phyloP scores from a whole-genome alignment of 1,284 basidiomycete species.

The Tetrapyrgos nigripes region DNA sequence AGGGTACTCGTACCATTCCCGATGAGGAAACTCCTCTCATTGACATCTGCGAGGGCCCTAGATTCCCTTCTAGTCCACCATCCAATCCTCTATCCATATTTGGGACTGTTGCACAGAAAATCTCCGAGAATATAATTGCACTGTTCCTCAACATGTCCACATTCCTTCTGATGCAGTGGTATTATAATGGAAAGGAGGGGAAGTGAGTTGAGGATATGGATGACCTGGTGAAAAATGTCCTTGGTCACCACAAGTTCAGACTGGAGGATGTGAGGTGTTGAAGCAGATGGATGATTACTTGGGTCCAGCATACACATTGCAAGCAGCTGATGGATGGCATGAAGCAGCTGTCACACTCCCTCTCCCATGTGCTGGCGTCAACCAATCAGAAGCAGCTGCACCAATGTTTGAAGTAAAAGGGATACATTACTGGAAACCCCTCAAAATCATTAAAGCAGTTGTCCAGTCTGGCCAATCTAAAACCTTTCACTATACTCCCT shows the following conservation, averaged over 20 bases:
- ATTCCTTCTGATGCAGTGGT: conserved; percentile 12
- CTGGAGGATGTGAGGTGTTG: conserved; percentile 3
- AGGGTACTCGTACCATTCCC: neutral
- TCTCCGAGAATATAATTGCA: neutral
- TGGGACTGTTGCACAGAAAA: neutral
- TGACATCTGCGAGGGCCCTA: conserved; percentile 6
- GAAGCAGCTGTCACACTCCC: neutral
- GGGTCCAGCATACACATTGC: neutral
- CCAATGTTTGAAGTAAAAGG: conserved; percentile 29
- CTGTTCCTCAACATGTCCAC: conserved; percentile 6
- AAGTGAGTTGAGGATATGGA: conserved; percentile 3
- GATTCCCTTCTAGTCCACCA: neutral
- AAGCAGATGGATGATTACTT: conserved; percentile 2
- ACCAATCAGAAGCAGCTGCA: neutral
- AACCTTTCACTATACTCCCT: conserved; percentile 36
- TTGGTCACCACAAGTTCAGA: conserved; percentile 13
- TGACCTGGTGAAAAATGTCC: conserved; percentile 18
- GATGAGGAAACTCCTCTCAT: conserved; percentile 8
- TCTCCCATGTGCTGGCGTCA: neutral
- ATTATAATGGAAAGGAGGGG: neutral
- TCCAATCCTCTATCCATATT: neutral
- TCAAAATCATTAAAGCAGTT: conserved; percentile 30
- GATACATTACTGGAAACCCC: conserved; percentile 29
- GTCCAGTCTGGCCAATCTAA: conserved; percentile 28
- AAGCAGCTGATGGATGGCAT: neutral